phyloP scores from a whole-genome alignment of 148 eudicot genomes.

The Mesembryanthemum crystallinum region DNA sequence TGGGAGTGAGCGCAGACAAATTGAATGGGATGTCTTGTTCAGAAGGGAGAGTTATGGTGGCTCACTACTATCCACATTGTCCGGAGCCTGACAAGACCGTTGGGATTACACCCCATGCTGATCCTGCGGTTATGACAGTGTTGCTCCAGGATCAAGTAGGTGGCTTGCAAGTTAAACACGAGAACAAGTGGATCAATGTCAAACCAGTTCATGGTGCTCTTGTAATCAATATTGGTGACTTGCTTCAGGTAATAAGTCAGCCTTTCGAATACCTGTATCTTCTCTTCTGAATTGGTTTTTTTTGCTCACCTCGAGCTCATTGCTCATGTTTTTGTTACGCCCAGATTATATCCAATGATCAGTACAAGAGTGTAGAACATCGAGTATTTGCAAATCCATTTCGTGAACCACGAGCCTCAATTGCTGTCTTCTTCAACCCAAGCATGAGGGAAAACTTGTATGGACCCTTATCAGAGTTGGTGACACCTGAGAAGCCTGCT shows the following conservation, averaged over 20 bases:
- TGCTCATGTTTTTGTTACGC: not conserved
- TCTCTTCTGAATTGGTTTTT: not conserved
- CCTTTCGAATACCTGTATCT: not conserved
- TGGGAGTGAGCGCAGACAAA: conserved; percentile 22
- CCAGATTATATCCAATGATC: conserved; percentile 62
- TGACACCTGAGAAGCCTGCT: conserved; percentile 53
- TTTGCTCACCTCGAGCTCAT: not conserved
- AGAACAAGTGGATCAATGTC: conserved; percentile 35
- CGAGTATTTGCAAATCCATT: conserved; percentile 53
- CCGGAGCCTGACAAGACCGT: conserved; percentile 39
- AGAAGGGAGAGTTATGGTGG: conserved; percentile 18
- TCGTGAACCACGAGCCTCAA: conserved; percentile 43
- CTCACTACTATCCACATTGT: conserved; percentile 38
- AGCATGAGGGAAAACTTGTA: conserved; percentile 39
- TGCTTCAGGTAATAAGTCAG: conserved; percentile 34
- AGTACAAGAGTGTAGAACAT: conserved; percentile 61
- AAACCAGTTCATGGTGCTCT: conserved; percentile 41
- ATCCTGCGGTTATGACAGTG: conserved; percentile 37
- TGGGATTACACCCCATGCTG: conserved; percentile 39
- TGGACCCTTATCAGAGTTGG: conserved; percentile 61
- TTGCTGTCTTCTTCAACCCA: conserved; percentile 57
- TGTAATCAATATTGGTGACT: conserved; percentile 39
- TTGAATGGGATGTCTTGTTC: conserved; percentile 23
- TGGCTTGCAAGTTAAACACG: conserved; percentile 41
- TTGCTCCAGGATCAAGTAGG: conserved; percentile 37